Evolutionary conservation across 306 rosid species (phyloP), one percentile per base, ranked within the genome.

Genomic region (Comarum palustre): DNA sequence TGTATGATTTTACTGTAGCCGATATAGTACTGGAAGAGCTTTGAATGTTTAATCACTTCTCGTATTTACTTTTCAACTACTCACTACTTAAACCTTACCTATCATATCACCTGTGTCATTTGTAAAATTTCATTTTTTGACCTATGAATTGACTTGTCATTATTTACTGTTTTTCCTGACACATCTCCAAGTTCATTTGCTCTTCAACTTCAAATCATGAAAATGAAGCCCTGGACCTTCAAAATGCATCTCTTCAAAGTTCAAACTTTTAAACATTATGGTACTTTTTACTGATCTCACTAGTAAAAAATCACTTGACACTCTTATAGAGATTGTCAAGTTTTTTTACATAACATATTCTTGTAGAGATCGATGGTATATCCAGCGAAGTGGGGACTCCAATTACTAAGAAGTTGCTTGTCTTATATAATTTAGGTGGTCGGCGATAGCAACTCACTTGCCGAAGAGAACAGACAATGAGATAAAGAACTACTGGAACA

Each of bases 371-470:
- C 66, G 66, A 61, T 61, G 19, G 13, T 22, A 54, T 20, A 54
- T 22, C 6, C 29, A 27, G 64, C 20, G 42, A 4, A 7, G 20
- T 61, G 24, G 2, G 22, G 42, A 31, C 66, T 60, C 24, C 9
- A 32, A 17, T 31, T 60, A 61, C 67, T 34, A 62, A 62, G 67
- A 32, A 11, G 67, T 16, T 62, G 12, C 58, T 77, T 77, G 19
- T 79, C 39, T 48, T 31, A 6, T 58, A 19, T 67, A 24, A 63
- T 66, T 31, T 78, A 95, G 99, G 96, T 95, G 99, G 99, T 95
- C 99, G 31, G 99, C 99, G 15, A 95, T 95, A 79, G 99, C 99
- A n/a, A 95, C 99, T 69, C 99, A 95, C 84, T 86, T 95, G 81
- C 83, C 97, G 32, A 92, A 91, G 75, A 83, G 99, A 87, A 95